Evolutionary conservation across 306 rosid species (phyloP).

Genomic region (Prunus mira): DNA sequence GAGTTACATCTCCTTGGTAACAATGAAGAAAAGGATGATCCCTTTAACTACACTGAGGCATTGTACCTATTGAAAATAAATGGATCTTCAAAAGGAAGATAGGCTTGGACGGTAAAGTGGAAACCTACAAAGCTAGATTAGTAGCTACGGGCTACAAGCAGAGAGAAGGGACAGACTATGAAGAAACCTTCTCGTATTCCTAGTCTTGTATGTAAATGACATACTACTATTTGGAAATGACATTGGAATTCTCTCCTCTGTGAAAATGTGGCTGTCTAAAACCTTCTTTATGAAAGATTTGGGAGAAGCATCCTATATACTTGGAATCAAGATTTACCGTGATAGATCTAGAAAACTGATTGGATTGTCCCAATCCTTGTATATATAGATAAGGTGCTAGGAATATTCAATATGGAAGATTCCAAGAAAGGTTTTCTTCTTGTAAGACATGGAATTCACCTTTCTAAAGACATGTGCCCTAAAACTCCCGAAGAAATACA

Average conservation of each 20-base stretch:
- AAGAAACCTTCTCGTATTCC: background rate
- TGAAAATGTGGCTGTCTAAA: background rate
- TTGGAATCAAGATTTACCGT: background rate
- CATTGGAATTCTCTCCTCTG: background rate
- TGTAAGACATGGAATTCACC: background rate
- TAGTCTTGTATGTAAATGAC: background rate
- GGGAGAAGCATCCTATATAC: background rate
- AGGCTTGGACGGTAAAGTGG: background rate
- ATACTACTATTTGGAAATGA: background rate
- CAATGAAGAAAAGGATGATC: background rate
- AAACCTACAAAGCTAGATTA: background rate
- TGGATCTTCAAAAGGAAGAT: background rate
- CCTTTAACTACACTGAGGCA: background rate
- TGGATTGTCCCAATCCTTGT: background rate
- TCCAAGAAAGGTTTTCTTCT: background rate
- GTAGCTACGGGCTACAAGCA: background rate
- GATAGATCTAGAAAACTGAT: background rate
- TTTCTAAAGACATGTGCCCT: background rate
- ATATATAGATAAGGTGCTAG: background rate
- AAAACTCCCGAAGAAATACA: background rate
- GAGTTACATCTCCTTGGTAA: background rate
- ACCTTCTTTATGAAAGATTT: background rate
- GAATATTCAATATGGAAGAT: background rate
- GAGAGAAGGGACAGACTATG: background rate
- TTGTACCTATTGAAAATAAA: background rate